Evolutionary conservation across 805 yeast genomes (phyloP).

Genomic region (Isabelozyma rhagii): DNA sequence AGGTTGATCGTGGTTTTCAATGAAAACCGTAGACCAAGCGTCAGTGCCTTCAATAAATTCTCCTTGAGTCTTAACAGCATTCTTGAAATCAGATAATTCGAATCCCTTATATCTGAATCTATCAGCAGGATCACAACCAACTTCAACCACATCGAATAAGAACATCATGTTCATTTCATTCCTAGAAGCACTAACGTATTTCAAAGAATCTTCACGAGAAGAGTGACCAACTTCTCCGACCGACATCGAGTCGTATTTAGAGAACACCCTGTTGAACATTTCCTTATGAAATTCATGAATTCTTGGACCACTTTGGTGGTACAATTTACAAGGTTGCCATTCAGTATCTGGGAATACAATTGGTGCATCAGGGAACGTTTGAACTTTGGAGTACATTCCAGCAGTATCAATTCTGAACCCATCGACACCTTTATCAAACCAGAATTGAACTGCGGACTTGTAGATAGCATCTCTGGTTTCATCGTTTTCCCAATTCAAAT

Average conservation of each 20-base stretch:
- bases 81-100: constrained; percentile 38
- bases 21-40: constrained; percentile 54
- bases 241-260: constrained; percentile 50
- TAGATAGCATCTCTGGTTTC: constrained; percentile 37
- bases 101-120: constrained; percentile 32
- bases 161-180: constrained; percentile 37
- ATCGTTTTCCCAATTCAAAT: constrained; percentile 58
- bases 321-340: constrained; percentile 35
- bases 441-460: constrained; percentile 46
- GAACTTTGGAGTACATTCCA: constrained; percentile 49
- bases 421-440: constrained; percentile 56
- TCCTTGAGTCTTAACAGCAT: constrained; percentile 31
- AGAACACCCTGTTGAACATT: constrained; percentile 40
- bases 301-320: constrained; percentile 47
- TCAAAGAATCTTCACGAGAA: constrained; percentile 37
- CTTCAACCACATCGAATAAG: constrained; percentile 28
- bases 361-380: constrained; percentile 47
- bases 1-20: constrained; percentile 61
- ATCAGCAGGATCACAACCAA: constrained; percentile 36
- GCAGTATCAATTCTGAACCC: constrained; percentile 61
- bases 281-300: constrained; percentile 58
- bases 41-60: constrained; percentile 46
- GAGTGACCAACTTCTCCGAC: constrained; percentile 55
- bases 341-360: constrained; percentile 36
- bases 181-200: constrained; percentile 39